Evolutionary conservation across 768 basidiomycete genomes (phyloP).

Genomic region (Russula olivacea): DNA sequence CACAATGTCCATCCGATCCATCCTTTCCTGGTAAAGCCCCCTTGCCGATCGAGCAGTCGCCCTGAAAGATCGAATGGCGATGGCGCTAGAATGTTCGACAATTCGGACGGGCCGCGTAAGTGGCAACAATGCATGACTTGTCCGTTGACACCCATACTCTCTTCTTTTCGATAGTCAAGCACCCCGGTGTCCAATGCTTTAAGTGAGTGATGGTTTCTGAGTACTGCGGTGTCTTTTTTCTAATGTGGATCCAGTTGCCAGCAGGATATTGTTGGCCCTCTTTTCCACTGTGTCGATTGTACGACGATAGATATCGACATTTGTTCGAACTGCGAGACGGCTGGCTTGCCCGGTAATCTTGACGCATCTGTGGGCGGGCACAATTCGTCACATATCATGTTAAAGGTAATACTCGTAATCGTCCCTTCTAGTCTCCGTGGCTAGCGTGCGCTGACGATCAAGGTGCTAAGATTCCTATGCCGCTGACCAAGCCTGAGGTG

Average conservation of each 20-base stretch:
- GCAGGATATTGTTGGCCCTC: slow-evolving; percentile 84
- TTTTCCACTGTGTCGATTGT: slow-evolving; percentile 91
- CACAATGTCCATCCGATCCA: slow-evolving; percentile 90
- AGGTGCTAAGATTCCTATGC: slow-evolving; percentile 68
- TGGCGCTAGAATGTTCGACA: slow-evolving; percentile 20
- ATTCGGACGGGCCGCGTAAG: slow-evolving; percentile 22
- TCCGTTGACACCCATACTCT: background rate
- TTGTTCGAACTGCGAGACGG: slow-evolving; percentile 82
- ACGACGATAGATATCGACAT: slow-evolving; percentile 50
- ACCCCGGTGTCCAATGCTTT: slow-evolving; percentile 22
- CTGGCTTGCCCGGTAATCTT: slow-evolving; percentile 76
- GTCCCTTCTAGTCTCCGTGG: background rate
- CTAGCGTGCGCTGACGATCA: background rate
- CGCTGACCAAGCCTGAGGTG: slow-evolving; percentile 66
- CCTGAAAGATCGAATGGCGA: slow-evolving; percentile 32
- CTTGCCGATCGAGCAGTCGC: slow-evolving; percentile 36
- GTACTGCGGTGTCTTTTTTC: background rate
- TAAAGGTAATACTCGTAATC: slow-evolving; percentile 55
- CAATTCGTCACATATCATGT: slow-evolving; percentile 83
- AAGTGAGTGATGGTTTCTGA: slow-evolving; percentile 16
- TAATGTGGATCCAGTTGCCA: slow-evolving; percentile 53
- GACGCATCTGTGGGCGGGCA: slow-evolving; percentile 75
- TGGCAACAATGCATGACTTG: background rate
- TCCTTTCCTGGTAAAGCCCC: slow-evolving; percentile 67
- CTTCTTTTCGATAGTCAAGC: slow-evolving; percentile 20